phyloP scores from a whole-genome alignment of 352 stramenopile genomes.

The Pythium aphanidermatum region DNA sequence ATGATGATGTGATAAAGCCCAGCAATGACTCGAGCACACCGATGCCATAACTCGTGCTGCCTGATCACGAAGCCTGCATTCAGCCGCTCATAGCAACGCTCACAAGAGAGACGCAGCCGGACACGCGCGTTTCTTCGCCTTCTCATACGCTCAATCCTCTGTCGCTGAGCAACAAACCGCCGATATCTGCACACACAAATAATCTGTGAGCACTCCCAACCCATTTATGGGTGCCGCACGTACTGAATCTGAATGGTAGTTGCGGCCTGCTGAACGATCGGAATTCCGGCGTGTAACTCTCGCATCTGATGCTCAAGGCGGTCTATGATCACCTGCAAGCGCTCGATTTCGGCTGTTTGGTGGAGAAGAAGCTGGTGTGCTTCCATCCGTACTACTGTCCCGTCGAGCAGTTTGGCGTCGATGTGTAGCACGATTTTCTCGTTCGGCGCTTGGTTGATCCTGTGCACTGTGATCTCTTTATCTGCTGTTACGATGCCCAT shows the following conservation, averaged over 20 bases:
- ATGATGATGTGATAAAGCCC: conserved; percentile 29
- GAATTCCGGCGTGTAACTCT: conserved; percentile 9
- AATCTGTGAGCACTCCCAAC: not conserved
- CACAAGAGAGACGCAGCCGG: conserved; percentile 20
- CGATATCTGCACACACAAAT: conserved; percentile 16
- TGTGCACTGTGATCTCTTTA: conserved; percentile 14
- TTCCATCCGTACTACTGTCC: conserved; percentile 25
- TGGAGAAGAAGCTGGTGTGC: conserved; percentile 24
- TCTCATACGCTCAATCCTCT: conserved; percentile 3
- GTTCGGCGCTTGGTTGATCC: conserved; percentile 2
- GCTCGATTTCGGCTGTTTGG: conserved; percentile 25
- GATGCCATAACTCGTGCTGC: conserved; percentile 15
- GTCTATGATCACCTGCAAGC: conserved; percentile 7
- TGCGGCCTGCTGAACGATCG: conserved; percentile 23
- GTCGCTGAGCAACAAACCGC: conserved; percentile 8
- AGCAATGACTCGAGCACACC: conserved; percentile 17
- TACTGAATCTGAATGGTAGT: conserved; percentile 28
- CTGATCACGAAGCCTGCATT: conserved; percentile 20
- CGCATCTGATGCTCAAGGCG: conserved; percentile 14
- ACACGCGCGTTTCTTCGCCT: conserved; percentile 14
- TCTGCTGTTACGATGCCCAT: conserved; percentile 8
- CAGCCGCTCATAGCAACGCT: conserved; percentile 39
- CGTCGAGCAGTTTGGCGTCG: conserved; percentile 23
- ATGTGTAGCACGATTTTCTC: conserved; percentile 10
- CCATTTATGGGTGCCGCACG: not conserved